Evolutionary conservation across 2,329 filamentous ascomycete genomes (phyloP).

Genomic region (Didymella exigua): DNA sequence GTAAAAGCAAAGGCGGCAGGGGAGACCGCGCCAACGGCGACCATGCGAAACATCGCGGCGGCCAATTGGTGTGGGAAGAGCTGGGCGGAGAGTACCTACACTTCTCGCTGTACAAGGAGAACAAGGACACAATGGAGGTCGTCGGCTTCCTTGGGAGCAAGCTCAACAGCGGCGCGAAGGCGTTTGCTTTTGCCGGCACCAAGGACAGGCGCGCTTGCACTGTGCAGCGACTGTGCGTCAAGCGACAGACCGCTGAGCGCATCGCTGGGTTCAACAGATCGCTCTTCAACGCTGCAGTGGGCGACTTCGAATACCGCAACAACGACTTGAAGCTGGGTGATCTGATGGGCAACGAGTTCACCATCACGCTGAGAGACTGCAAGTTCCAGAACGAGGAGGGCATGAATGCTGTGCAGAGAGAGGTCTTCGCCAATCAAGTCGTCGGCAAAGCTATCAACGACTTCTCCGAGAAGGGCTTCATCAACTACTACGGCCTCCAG

Average conservation of each 20-base stretch:
- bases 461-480: conserved; percentile 77
- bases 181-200: conserved; percentile 83
- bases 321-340: conserved; percentile 80
- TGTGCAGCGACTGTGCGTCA: conserved; percentile 76
- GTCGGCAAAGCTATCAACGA: conserved; percentile 67
- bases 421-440: conserved; percentile 56
- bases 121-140: conserved; percentile 94
- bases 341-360: conserved; percentile 87
- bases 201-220: conserved; percentile 90
- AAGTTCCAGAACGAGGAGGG: conserved; percentile 60
- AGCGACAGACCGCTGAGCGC: conserved; percentile 64
- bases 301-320: conserved; percentile 79
- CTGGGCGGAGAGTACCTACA: conserved; percentile 82
- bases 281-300: conserved; percentile 68
- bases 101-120: conserved; percentile 94
- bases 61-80: conserved; percentile 63
- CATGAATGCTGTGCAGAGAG: conserved; percentile 40
- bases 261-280: conserved; percentile 67
- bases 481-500: conserved; percentile 99
- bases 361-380: conserved; percentile 88
- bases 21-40: conserved; percentile 26
- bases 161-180: conserved; percentile 70
- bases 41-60: conserved; percentile 29
- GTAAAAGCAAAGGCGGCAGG: conserved; percentile 39
- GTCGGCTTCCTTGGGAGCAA: conserved; percentile 76